Percentiles rank a stretch among this genome's conserved stretches.
Conservation (phyloP, 2,329 filamentous ascomycete genomes). For the Colletotrichum echinochloae region DNA sequence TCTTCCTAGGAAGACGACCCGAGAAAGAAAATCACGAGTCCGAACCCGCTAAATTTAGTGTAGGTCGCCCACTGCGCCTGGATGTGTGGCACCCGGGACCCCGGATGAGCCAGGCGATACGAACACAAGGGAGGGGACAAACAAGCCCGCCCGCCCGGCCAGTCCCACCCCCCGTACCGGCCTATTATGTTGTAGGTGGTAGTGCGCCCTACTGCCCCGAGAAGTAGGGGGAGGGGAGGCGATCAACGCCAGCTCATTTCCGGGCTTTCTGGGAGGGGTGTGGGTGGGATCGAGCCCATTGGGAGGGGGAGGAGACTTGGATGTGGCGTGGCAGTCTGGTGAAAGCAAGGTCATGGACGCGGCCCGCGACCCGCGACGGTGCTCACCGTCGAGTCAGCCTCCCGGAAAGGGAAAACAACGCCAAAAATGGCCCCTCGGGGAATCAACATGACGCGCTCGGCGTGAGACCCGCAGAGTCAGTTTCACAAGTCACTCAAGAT, state of each 20-base stretch:
- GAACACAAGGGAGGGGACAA: slow-evolving; percentile 8
- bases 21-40: too few species aligned
- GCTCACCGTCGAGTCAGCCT: slow-evolving; percentile 2
- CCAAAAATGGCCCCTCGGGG: neutral
- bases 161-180: slow-evolving; percentile 22
- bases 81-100: slow-evolving; percentile 7
- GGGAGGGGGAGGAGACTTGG: neutral
- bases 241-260: slow-evolving; percentile 39
- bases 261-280: slow-evolving; percentile 17
- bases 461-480: neutral
- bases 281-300: too few species aligned
- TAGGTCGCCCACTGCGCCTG: slow-evolving; percentile 9
- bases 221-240: neutral
- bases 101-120: slow-evolving; percentile 13
- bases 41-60: slow-evolving; percentile 7
- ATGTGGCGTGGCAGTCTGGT: neutral
- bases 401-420: neutral
- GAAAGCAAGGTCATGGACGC: neutral
- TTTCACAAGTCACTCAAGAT: neutral
- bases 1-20: too few species aligned
- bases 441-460: neutral
- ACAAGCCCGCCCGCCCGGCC: neutral
- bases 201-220: slow-evolving; percentile 1
- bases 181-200: too few species aligned
- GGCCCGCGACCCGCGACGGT: slow-evolving; percentile 4